Percentiles rank a stretch among this genome's conserved stretches.
Conservation (phyloP, 2,329 filamentous ascomycete genomes). For the Colletotrichum sp. region DNA sequence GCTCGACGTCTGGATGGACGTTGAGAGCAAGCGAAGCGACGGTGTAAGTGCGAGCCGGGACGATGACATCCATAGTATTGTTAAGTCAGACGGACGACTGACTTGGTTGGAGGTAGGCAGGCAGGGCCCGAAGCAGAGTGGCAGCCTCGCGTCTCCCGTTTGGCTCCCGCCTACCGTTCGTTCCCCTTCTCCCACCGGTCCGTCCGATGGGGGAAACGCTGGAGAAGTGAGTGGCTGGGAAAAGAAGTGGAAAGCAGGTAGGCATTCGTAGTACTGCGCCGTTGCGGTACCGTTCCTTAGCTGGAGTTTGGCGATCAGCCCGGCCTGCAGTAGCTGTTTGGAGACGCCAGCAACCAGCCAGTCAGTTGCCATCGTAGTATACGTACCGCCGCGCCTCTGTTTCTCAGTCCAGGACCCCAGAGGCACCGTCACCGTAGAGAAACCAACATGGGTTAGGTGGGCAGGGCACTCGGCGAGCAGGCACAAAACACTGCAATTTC, state of each 20-base stretch:
- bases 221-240: background rate
- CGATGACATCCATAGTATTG: background rate
- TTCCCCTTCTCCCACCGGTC: background rate
- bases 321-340: background rate
- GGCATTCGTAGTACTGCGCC: background rate
- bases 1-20: background rate
- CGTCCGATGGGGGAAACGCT: background rate
- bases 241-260: background rate
- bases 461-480: background rate
- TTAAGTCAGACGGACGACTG: background rate
- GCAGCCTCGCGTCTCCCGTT: background rate
- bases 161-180: background rate
- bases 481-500: background rate
- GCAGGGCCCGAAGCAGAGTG: background rate
- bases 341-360: background rate
- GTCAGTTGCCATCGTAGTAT: background rate
- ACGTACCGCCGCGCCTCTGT: background rate
- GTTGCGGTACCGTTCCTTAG: background rate
- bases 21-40: constrained; percentile 2
- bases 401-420: background rate
- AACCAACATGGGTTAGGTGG: background rate
- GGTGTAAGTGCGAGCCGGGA: background rate
- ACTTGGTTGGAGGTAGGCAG: background rate
- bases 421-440: background rate
- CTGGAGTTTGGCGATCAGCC: background rate